A percentile compares a stretch with the other conserved stretches of the same genome.
Conservation (phyloP, 768 basidiomycete species). For the Candolleomyces aberdarensis region DNA sequence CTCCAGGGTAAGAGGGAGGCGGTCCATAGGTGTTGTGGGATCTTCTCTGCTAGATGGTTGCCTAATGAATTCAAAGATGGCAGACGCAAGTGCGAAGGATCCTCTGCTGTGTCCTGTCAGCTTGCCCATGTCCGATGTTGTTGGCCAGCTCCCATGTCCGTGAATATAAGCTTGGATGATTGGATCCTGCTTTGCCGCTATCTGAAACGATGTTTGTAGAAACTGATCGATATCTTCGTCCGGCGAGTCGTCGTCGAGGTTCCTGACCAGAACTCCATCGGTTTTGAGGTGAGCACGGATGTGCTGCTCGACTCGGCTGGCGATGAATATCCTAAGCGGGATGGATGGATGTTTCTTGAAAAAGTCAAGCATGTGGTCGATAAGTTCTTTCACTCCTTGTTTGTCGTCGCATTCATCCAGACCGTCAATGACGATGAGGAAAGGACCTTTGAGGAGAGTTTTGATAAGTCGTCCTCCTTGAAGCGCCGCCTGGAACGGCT, state of each 20-base stretch:
- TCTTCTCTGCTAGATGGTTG: neutral
- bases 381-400: too few species aligned
- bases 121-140: neutral
- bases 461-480: neutral
- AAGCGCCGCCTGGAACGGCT: neutral
- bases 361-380: too few species aligned
- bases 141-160: neutral
- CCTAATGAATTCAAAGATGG: neutral
- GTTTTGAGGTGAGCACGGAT: neutral
- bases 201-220: neutral
- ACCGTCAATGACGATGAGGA: too few species aligned
- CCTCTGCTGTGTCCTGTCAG: neutral
- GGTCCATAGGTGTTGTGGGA: too few species aligned
- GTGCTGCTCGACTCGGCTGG: neutral
- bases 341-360: neutral
- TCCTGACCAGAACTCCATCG: neutral
- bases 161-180: neutral
- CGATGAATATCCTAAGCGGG: neutral
- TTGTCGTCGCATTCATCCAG: too few species aligned
- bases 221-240: neutral
- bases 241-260: neutral
- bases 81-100: neutral
- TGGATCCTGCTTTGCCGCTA: neutral
- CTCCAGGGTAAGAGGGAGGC: too few species aligned
- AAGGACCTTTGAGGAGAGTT: too few species aligned